A percentile compares a stretch with the other conserved stretches of the same genome.
Conservation (phyloP, 75 land plant genomes). For the Pinus taeda region DNA sequence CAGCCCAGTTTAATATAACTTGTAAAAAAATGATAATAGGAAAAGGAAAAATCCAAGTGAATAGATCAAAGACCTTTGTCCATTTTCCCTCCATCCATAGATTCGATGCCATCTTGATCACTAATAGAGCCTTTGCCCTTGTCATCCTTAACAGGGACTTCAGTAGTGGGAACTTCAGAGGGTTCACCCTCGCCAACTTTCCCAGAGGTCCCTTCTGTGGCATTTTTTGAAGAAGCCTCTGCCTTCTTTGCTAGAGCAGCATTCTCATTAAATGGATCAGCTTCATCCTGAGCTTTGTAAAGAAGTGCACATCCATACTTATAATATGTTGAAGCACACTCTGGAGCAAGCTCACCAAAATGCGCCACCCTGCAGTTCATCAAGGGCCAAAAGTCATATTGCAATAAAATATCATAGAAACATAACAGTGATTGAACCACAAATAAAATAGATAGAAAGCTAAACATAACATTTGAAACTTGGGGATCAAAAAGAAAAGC, state of each 20-base stretch:
- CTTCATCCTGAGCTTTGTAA: slow-evolving; percentile 86
- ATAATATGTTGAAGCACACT: slow-evolving; percentile 82
- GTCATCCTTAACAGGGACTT: neutral
- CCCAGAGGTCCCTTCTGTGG: neutral
- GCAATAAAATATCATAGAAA: neutral
- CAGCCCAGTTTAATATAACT: neutral
- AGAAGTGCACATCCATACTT: slow-evolving; percentile 92
- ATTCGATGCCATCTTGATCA: neutral
- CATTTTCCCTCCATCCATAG: neutral
- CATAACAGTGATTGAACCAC: neutral
- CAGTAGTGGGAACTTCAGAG: neutral
- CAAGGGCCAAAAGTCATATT: neutral
- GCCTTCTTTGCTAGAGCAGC: slow-evolving; percentile 37
- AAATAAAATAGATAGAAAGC: neutral
- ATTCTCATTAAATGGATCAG: slow-evolving; percentile 67
- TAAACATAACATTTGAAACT: neutral
- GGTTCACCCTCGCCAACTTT: neutral
- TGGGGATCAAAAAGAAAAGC: neutral
- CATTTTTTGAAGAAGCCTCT: slow-evolving; percentile 18
- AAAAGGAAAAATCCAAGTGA: neutral
- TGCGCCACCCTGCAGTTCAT: slow-evolving; percentile 63
- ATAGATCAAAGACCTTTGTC: neutral
- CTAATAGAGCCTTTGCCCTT: neutral
- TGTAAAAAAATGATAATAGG: neutral
- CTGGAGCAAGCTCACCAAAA: slow-evolving; percentile 90